Evolutionary conservation across 352 stramenopile species (phyloP), one percentile per base, ranked within the genome.

Genomic region (Blastocystis sp.): DNA sequence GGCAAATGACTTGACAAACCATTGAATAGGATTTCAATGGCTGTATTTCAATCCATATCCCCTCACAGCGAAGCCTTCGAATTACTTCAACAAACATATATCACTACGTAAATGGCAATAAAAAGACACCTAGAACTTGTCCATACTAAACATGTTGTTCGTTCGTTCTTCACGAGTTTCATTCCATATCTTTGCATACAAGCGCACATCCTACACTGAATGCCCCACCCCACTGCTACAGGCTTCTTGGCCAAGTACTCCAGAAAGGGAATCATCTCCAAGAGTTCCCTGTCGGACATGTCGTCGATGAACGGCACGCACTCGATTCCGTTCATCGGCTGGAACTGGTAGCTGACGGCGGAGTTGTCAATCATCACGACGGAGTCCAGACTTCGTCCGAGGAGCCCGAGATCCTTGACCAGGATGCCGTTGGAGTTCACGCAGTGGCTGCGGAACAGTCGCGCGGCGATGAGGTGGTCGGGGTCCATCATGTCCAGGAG

Each of bases 291-390:
- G 90, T 98, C 95, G 45, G 92, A 91, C 82, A 92, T 91, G 90
- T 97, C 93, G 65, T 98, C 94, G 55, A 98, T 96, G 79, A 96
- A 98, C 73, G 91, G 92, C 7, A 68, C 79, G 62, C 92, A 93
- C 85, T 95, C 93, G 87, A 97, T 96, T 11, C 94, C 94, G 90
- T 97, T 96, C 82, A 96, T 93, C 20, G 97, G 96, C 91, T 99
- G 97, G 91, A 99, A 99, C 50, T 98, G 93, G 91, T 98, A 99
- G 4, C 95, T 97, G 91, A 95, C 96, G n/a, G 97, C 96, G 75
- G 95, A 98, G 91, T 99, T 99, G 92, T 99, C 97, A 82, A 99
- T 97, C 91, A 99, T 98, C 90, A 99, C 98, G 26, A 93, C 94
- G 91, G 98, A 94, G 20, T 92, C 93, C 34, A 98, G 92, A 37